Percentiles rank a stretch among this genome's conserved stretches.
phyloP scores from a whole-genome alignment of 441 rosid genomes.

The Pelargonium myrrhifolium region DNA sequence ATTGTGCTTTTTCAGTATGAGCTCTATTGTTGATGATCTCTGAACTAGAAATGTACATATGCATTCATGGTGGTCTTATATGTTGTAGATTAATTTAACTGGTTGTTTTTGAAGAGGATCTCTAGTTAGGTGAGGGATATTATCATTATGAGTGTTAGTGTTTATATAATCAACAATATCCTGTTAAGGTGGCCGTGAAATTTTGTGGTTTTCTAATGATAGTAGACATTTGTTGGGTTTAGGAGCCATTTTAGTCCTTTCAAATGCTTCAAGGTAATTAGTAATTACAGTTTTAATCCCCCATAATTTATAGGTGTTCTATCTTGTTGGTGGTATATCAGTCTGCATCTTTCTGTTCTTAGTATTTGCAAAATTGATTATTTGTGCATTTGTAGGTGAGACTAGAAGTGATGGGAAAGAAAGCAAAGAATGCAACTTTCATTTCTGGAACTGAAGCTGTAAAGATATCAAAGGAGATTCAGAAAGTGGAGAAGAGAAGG shows the following conservation, averaged over 20 bases:
- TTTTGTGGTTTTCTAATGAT: background rate
- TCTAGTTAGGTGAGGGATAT: background rate
- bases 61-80: too few species aligned
- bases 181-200: background rate
- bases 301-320: too few species aligned
- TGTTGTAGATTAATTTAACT: too few species aligned
- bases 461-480: constrained; percentile 79
- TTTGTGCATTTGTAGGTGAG: constrained; percentile 48
- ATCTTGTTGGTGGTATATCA: background rate
- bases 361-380: background rate
- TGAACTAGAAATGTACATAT: too few species aligned
- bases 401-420: constrained; percentile 96
- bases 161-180: background rate
- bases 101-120: too few species aligned
- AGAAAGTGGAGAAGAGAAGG: constrained; percentile 89
- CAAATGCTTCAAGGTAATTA: too few species aligned
- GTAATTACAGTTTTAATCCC: too few species aligned
- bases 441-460: constrained; percentile 87
- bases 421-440: constrained; percentile 80
- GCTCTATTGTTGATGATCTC: too few species aligned
- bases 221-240: background rate
- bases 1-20: too few species aligned
- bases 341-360: background rate
- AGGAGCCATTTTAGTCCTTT: background rate
- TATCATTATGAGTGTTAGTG: background rate